Conservation (phyloP, 169 alveolate genomes). For the Cryptosporidium meleagridis region DNA sequence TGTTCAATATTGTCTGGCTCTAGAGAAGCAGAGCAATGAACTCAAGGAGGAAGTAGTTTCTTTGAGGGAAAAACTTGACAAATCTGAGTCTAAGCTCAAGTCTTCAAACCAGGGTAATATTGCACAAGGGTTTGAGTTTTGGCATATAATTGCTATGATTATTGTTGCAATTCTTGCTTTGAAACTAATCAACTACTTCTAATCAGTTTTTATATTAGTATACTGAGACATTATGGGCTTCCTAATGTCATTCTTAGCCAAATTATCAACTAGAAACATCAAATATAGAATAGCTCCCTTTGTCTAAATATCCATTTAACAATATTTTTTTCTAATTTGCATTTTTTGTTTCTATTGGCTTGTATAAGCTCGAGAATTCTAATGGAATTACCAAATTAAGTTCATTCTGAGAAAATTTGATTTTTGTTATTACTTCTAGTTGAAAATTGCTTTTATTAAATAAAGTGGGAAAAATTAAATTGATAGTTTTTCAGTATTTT, state of each 20-base stretch:
- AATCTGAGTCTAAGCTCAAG: constrained; percentile 32
- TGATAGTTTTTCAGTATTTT: background rate
- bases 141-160: constrained; percentile 62
- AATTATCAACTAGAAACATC: background rate
- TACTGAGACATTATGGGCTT: constrained; percentile 45
- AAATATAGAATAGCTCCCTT: background rate
- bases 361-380: too few relatives aligned
- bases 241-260: constrained; percentile 25
- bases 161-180: constrained; percentile 73
- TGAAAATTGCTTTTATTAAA: background rate
- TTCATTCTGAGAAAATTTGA: background rate
- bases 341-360: too few relatives aligned
- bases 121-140: constrained; percentile 69
- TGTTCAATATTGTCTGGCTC: constrained; percentile 87
- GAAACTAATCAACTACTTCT: constrained; percentile 63
- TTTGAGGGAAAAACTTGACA: constrained; percentile 47
- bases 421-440: too few relatives aligned
- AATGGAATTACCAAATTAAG: background rate
- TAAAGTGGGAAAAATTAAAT: background rate
- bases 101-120: constrained; percentile 20
- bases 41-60: constrained; percentile 55
- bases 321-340: too few relatives aligned
- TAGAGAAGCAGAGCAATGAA: constrained; percentile 83
- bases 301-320: background rate
- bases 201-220: constrained; percentile 20